Percentiles rank a stretch among this genome's conserved stretches.
Evolutionary conservation across 352 stramenopile species (phyloP).

Genomic region (Aphanomyces euteiches): DNA sequence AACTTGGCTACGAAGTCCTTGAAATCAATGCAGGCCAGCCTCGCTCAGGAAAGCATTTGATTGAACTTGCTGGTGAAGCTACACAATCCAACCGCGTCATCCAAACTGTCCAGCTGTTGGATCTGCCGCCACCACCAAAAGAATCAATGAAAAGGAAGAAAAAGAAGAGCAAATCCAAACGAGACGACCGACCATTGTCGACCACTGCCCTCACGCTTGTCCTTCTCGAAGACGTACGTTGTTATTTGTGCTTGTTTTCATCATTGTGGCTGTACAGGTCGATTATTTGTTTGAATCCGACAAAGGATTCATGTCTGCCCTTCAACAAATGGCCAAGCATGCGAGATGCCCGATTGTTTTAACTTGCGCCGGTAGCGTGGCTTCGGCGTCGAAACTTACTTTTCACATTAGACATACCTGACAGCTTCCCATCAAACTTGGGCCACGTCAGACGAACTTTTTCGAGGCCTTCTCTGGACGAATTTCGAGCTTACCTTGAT

Average conservation of each 20-base stretch:
- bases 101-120: constrained; percentile 14
- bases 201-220: constrained; percentile 65
- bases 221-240: constrained; percentile 74
- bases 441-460: constrained; percentile 44
- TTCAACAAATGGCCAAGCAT: constrained; percentile 74
- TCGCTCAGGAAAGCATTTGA: constrained; percentile 59
- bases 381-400: not conserved
- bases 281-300: constrained; percentile 79
- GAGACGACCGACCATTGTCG: constrained; percentile 5
- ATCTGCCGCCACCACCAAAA: not conserved
- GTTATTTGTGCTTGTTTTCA: not conserved
- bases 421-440: constrained; percentile 53
- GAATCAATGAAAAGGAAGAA: constrained; percentile 39
- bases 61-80: constrained; percentile 77
- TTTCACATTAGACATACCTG: constrained; percentile 40
- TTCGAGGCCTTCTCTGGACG: constrained; percentile 42
- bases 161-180: constrained; percentile 40
- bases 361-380: constrained; percentile 41
- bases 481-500: constrained; percentile 66
- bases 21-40: constrained; percentile 81
- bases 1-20: constrained; percentile 78
- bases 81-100: constrained; percentile 79
- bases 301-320: constrained; percentile 64
- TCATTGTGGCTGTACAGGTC: constrained; percentile 33
- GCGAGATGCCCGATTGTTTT: constrained; percentile 78